Conservation (phyloP, 208 protist genomes). For the Angomonas ambiguus region DNA sequence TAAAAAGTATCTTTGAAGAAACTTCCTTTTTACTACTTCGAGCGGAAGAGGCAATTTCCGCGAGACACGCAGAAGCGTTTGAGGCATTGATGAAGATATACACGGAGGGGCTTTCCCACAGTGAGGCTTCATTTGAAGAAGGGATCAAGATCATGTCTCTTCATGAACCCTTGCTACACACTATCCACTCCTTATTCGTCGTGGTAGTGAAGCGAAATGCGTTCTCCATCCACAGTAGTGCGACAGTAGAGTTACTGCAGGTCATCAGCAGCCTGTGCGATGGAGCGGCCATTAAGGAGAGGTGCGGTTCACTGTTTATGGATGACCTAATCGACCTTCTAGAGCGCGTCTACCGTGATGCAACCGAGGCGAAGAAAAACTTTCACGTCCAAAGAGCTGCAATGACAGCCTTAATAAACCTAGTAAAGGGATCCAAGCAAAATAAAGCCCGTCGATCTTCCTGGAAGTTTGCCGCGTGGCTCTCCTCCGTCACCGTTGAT, state of each 20-base stretch:
- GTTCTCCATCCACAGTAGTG: constrained; percentile 58
- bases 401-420: constrained; percentile 85
- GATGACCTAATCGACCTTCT: constrained; percentile 52
- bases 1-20: constrained; percentile 76
- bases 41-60: constrained; percentile 76
- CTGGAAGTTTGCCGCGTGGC: constrained; percentile 71
- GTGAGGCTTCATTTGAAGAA: constrained; percentile 62
- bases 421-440: constrained; percentile 84
- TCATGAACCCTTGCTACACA: constrained; percentile 62
- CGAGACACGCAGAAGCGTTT: constrained; percentile 64
- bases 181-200: constrained; percentile 58
- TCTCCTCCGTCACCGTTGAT: constrained; percentile 66
- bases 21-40: constrained; percentile 74
- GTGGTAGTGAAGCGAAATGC: constrained; percentile 51
- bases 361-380: constrained; percentile 38
- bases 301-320: constrained; percentile 75
- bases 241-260: constrained; percentile 74
- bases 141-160: constrained; percentile 63
- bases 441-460: constrained; percentile 79
- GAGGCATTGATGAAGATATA: constrained; percentile 76
- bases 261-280: constrained; percentile 81
- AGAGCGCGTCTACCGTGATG: constrained; percentile 45
- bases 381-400: constrained; percentile 68
- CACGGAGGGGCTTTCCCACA: constrained; percentile 75
- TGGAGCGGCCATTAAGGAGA: constrained; percentile 70